These are phyloP conservation scores for Penicillium flavigenum DNA, from an alignment of 495 filamentous ascomycete species.

Conservation along the genomic window DNA sequence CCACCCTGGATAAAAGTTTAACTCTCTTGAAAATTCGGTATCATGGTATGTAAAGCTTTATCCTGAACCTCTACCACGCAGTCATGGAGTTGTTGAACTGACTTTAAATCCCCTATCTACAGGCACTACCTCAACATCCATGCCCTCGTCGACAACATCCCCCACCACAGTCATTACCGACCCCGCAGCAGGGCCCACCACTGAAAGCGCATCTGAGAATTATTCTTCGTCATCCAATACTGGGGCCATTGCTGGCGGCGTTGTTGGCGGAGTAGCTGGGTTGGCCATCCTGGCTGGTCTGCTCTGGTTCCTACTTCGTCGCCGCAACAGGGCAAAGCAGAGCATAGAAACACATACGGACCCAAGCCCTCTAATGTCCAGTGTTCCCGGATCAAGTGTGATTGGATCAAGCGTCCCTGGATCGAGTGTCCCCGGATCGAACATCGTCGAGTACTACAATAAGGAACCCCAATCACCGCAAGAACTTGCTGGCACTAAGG, in stretches of 20 bases:
- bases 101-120: background rate
- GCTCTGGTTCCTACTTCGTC: conserved; percentile 16
- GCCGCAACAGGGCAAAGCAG: background rate
- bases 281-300: conserved; percentile 8
- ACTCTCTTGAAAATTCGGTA: conserved; percentile 6
- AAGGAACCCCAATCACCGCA: background rate
- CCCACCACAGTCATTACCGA: background rate
- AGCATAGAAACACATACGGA: background rate
- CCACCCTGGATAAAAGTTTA: background rate
- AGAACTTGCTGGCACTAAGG: background rate
- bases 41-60: background rate
- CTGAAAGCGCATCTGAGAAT: background rate
- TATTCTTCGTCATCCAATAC: conserved; percentile 6
- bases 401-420: background rate
- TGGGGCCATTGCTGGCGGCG: conserved; percentile 18
- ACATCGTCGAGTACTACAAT: conserved; percentile 1
- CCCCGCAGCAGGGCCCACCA: background rate
- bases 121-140: background rate
- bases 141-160: background rate
- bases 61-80: background rate
- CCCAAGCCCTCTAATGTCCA: conserved; percentile 4
- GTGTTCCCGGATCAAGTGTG: background rate
- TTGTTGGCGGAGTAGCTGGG: conserved; percentile 14
- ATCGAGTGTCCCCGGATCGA: background rate
- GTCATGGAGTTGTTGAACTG: background rate